Percentiles rank a stretch among this genome's conserved stretches.
Evolutionary conservation across 805 yeast species (phyloP).

Genomic region (Lipomyces mesembrius): DNA sequence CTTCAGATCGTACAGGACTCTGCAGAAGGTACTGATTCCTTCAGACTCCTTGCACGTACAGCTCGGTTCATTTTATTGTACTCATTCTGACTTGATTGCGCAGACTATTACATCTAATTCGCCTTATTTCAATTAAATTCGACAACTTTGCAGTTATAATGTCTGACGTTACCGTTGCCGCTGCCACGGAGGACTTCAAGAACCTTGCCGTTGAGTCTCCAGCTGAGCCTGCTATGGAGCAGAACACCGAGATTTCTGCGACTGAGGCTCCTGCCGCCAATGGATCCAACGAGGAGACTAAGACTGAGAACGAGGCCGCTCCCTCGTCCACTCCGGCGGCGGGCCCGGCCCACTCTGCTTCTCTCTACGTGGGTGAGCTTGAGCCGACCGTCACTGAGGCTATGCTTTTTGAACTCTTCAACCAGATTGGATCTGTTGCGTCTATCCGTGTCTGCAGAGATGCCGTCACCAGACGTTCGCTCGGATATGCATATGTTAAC

Average conservation of each 20-base stretch:
- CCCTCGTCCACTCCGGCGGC: constrained; percentile 43
- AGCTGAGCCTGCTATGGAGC: constrained; percentile 18
- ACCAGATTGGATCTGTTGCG: constrained; percentile 92
- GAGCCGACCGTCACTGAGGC: constrained; percentile 94
- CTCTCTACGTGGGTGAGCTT: constrained; percentile 96
- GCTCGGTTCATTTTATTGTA: neutral
- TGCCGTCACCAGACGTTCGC: constrained; percentile 92
- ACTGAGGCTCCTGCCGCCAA: constrained; percentile 19
- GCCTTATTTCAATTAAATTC: constrained; percentile 1
- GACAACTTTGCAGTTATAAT: constrained; percentile 6
- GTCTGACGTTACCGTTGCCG: constrained; percentile 40
- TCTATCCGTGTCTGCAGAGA: constrained; percentile 99
- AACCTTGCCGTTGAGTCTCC: constrained; percentile 35
- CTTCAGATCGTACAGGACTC: neutral
- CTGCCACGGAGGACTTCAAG: constrained; percentile 37
- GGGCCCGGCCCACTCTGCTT: constrained; percentile 54
- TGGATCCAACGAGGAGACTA: constrained; percentile 23
- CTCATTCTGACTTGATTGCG: neutral
- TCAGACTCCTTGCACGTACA: neutral
- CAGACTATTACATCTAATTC: neutral
- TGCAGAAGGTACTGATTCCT: neutral
- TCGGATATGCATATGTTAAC: constrained; percentile 98
- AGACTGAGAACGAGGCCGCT: constrained; percentile 38
- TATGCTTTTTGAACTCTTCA: constrained; percentile 88
- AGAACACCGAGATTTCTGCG: constrained; percentile 16